Evolutionary conservation across 2,329 filamentous ascomycete species (phyloP).

Genomic region (Scorias spongiosa): DNA sequence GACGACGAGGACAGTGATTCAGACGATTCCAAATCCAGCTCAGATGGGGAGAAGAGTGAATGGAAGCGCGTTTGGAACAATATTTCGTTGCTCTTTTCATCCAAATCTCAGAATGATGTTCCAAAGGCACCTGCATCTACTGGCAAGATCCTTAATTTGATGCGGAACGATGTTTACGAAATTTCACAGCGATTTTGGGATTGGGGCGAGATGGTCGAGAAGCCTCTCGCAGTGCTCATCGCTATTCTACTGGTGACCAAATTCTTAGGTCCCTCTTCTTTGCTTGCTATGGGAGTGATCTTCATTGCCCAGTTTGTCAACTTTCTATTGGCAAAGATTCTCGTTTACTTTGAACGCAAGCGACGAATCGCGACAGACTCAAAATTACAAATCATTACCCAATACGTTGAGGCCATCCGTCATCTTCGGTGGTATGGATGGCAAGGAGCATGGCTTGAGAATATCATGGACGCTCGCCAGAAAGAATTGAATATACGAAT

Average conservation of each 20-base stretch:
- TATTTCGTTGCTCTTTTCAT: slow-evolving; percentile 7
- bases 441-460: slow-evolving; percentile 58
- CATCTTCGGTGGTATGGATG: slow-evolving; percentile 72
- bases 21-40: slow-evolving; percentile 2
- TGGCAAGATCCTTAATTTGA: slow-evolving; percentile 79
- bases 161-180: slow-evolving; percentile 68
- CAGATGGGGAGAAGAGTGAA: slow-evolving; percentile 1
- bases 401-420: slow-evolving; percentile 75
- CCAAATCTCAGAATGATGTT: slow-evolving; percentile 15
- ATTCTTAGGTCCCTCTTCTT: slow-evolving; percentile 65
- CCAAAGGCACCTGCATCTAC: slow-evolving; percentile 54
- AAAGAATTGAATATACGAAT: slow-evolving; percentile 52
- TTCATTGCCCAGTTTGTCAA: slow-evolving; percentile 53
- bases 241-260: slow-evolving; percentile 60
- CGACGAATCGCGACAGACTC: slow-evolving; percentile 61
- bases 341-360: slow-evolving; percentile 54
- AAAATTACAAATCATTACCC: slow-evolving; percentile 64
- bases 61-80: slow-evolving; percentile 3
- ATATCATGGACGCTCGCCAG: slow-evolving; percentile 52
- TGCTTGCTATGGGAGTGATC: slow-evolving; percentile 50
- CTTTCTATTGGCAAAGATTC: slow-evolving; percentile 46
- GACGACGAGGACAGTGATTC: slow-evolving; percentile 9
- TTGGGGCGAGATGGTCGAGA: slow-evolving; percentile 57
- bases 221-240: slow-evolving; percentile 61
- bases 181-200: slow-evolving; percentile 78